Evolutionary conservation across 768 basidiomycete species (phyloP).

Genomic region (Mycena latifolia): DNA sequence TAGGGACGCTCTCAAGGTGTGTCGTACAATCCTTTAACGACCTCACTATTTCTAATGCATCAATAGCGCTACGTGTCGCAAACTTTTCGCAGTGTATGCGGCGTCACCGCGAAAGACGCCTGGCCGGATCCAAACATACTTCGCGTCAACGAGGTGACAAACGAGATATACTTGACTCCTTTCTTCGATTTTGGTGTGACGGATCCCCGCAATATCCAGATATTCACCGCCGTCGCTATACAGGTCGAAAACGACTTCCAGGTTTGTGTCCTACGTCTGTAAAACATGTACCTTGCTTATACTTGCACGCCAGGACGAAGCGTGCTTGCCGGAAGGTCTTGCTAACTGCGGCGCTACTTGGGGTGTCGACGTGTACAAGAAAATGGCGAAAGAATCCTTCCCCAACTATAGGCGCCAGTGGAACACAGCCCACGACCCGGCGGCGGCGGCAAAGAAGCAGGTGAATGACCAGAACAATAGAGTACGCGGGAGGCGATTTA

Average conservation of each 20-base stretch:
- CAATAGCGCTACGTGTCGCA: not conserved
- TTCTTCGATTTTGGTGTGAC: not conserved
- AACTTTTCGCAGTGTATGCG: not conserved
- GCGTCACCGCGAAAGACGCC: not conserved
- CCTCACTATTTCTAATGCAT: not conserved
- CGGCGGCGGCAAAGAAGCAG: not conserved
- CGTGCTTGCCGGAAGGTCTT: not conserved
- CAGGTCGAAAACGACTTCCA: not conserved
- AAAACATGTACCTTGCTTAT: not conserved
- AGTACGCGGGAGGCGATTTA: not conserved
- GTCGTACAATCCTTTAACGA: too few relatives aligned
- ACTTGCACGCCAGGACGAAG: not conserved
- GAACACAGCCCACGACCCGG: not conserved
- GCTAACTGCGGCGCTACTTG: not conserved
- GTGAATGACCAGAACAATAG: not conserved
- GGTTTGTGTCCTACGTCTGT: not conserved
- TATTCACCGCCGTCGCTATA: not conserved
- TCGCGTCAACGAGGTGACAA: not conserved
- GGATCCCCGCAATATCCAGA: not conserved
- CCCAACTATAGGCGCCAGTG: not conserved
- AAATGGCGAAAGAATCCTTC: not conserved
- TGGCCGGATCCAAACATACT: not conserved
- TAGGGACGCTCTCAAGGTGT: too few relatives aligned
- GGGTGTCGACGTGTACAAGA: not conserved
- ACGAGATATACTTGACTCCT: not conserved